These are phyloP conservation scores for Boletellus ananas DNA, from an alignment of 768 basidiomycete species.

Conservation along the genomic window DNA sequence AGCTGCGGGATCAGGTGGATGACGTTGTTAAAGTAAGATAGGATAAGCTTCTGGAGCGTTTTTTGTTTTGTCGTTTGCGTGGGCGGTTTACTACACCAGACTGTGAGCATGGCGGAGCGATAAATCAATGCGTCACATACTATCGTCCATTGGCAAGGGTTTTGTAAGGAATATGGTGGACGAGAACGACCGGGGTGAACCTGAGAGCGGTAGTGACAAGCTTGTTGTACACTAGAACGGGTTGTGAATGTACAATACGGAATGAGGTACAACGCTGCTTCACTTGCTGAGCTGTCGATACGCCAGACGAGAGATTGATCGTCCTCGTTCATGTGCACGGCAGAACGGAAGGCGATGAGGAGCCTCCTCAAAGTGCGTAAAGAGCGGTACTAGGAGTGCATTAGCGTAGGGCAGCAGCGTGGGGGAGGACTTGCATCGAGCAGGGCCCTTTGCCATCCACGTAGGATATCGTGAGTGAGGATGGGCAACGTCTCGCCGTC, in stretches of 20 bases:
- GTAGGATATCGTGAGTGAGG: conserved; percentile 66
- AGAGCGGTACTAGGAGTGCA: conserved; percentile 66
- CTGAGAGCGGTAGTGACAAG: conserved; percentile 80
- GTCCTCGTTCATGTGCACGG: conserved; percentile 86
- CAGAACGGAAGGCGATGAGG: conserved; percentile 87
- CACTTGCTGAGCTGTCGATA: conserved; percentile 68
- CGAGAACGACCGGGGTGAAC: conserved; percentile 87
- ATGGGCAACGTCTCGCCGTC: conserved; percentile 45
- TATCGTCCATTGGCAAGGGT: conserved; percentile 77
- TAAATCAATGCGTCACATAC: conserved; percentile 43
- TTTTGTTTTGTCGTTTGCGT: conserved; percentile 79
- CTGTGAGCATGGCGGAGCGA: not conserved
- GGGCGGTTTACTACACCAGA: conserved; percentile 71
- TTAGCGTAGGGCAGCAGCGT: not conserved
- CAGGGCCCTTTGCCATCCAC: conserved; percentile 84
- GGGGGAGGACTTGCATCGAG: conserved; percentile 56
- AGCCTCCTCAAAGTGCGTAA: conserved; percentile 79
- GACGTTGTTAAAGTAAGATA: conserved; percentile 87
- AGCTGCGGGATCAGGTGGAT: conserved; percentile 76
- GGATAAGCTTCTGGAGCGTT: conserved; percentile 78
- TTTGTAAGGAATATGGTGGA: conserved; percentile 87
- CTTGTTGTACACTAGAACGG: conserved; percentile 81
- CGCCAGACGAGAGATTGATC: conserved; percentile 76
- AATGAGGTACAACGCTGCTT: not conserved
- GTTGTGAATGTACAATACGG: not conserved